These are phyloP conservation scores for Colletotrichum melonis DNA, from an alignment of 2,329 filamentous ascomycete genomes.

Conservation along the genomic window DNA sequence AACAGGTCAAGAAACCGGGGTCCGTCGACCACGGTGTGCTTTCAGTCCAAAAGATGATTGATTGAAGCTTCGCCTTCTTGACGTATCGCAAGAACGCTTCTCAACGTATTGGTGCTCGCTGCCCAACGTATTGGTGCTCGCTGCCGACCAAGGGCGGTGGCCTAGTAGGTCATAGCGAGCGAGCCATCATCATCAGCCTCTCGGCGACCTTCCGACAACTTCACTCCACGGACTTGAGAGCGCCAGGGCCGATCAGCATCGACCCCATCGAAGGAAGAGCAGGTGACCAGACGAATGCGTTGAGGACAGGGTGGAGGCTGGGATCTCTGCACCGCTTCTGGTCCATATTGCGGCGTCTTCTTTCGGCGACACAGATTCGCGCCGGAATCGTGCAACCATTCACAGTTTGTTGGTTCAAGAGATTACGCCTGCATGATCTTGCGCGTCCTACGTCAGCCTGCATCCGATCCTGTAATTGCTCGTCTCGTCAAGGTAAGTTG, in stretches of 20 bases:
- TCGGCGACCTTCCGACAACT: background rate
- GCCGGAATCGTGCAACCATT: background rate
- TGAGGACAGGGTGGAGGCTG: background rate
- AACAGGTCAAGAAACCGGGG: constrained; percentile 6
- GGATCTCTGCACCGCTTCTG: background rate
- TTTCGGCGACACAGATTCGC: background rate
- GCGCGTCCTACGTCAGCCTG: background rate
- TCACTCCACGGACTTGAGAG: background rate
- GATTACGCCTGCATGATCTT: background rate
- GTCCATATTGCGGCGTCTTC: background rate
- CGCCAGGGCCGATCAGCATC: too few relatives aligned
- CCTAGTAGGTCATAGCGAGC: background rate
- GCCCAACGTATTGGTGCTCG: background rate
- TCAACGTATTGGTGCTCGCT: background rate
- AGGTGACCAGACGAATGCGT: background rate
- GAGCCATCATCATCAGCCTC: background rate
- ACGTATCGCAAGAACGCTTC: too few relatives aligned
- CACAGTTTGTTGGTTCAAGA: background rate
- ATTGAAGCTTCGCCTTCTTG: background rate
- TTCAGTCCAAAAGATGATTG: constrained; percentile 32
- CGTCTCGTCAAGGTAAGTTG: background rate
- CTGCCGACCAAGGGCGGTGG: background rate
- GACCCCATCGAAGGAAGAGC: background rate
- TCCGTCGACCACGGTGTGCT: constrained; percentile 40
- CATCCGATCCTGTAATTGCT: background rate